Evolutionary conservation across 129 eudicot genomes (phyloP), one percentile per base, ranked within the genome.

Genomic region (Lactuca sativa): DNA sequence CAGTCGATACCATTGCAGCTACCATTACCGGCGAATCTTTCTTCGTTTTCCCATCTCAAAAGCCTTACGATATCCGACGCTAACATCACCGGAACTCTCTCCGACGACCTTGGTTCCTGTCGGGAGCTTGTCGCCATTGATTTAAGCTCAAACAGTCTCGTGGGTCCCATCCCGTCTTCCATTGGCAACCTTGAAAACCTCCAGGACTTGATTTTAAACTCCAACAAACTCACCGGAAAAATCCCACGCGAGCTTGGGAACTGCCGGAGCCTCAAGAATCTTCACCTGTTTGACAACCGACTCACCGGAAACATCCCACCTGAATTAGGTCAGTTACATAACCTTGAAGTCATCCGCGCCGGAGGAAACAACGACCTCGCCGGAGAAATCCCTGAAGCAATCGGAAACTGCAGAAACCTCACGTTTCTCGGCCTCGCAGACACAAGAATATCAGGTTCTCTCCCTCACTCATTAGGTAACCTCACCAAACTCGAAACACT

Each of bases 361-460:
- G 95, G 95, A 3, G 95, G 95, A 0, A 87, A 87, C 65, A 87
- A 82, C 3, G 95, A 87, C 33, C 73, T 87, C 53, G 67, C 68
- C 56, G 95, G 95, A 16, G 63, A 71, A 64, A 80, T 87, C 78
- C 95, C 95, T 31, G 73, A 58, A 7, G 95, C 82, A 74, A 31
- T 82, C 33, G 95, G 95, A 62, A 71, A 87, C 70, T 82, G 81
- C 51, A 3, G 78, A 0, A 84, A 87, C 56, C 68, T 87, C 56
- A 76, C 88, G 4, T 65, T 80, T 34, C 17, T 87, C 5, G 95
- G 95, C 31, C 66, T 87, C 0, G 90, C 95, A 0, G 95, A 87
- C 43, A 84, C 95, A 1, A 43, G 84, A 21, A 49, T 87, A 41
- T 87, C 88, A 1, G 95, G 95, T 10, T 77, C 95, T 2, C 14